Evolutionary conservation across 202 grass and related monocot species (phyloP), one percentile per base, ranked within the genome.

Genomic region (Bolboschoenoplectus hybrid): DNA sequence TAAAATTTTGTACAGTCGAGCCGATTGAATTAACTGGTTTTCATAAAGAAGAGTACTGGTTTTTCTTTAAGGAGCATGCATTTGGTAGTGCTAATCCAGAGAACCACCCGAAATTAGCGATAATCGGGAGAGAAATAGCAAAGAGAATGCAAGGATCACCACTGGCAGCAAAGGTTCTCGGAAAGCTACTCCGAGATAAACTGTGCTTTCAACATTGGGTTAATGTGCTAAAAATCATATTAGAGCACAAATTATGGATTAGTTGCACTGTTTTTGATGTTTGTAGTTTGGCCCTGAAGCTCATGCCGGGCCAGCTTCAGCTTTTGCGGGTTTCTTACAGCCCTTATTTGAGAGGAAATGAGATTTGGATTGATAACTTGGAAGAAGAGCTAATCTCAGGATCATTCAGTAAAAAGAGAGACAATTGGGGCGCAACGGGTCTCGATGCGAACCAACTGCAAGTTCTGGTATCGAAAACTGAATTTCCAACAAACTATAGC

Each of bases 51-150:
- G 80, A 87, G 66, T 91, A 84, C 73, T 89, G 84, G 89, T 82
- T 87, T 74, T 89, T 91, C 68, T 91, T 89, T 50, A 91, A 86
- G 50, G 78, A 75, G 2, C 85, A 83, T 19, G 89, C 91, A 2
- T 93, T 93, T 1, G 46, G 36, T 0, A 55, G 80, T 39, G 63
- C 16, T 9, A 86, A 93, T 50, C 39, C 88, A 0, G 81, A 82
- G 72, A 81, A 91, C 38, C 39, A 88, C 19, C 89, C 52, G 0
- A 88, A 82, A 40, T 66, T 94, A 40, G 35, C 87, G 9, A 49
- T 81, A 1, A 61, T 39, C 0, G 85, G 92, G 32, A 85, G 69
- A 51, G 85, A 86, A 1, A 90, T 91, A 14, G 88, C 84, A 0
- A 79, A 5, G 79, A 88, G 89, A 56, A 67, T 94, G 9, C 87